Base-by-base conservation (phyloP, 768 basidiomycete genomes). In the Trichaptum fuscoviolaceum region DNA sequence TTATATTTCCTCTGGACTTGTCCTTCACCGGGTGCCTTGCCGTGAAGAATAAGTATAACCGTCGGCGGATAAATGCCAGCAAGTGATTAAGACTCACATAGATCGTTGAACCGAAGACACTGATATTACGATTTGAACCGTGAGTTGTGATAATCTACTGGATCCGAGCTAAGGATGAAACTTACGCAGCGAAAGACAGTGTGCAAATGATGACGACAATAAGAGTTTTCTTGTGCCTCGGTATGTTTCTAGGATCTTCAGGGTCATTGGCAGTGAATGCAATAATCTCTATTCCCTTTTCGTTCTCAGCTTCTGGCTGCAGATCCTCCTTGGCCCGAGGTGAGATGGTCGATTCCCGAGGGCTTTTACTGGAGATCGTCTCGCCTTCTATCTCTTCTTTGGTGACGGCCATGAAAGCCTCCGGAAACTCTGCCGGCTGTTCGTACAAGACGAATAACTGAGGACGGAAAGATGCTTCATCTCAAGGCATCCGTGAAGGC, bases 1-100 rank as follows among this genome's bases (percentile, higher is more conserved):
- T 61, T 58, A 62, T 65, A 73, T 57, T 35, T 58, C 63, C 66
- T 18, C n/a, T 67, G 67, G 20, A 73, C 67, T 35, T 70, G 67
- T 58, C 26, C 23, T 58, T 73, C 67, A 30, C 67, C 69, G 8
- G 72, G 67, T n/a, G 72, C 71, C 72, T 73, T 15, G 36, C 6
- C 9, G 27, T 52, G 3, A 6, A 12, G 42, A 52, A 12, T 52
- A 4, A 24, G 6, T n/a, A 25, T 25, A 57, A 65, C 4, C 25
- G 23, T 17, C 18, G 24, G 30, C 15, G 59, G 25, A 23, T 23
- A 24, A 25, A 20, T 25, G 59, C 15, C 59, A 12, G 5, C 23
- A 23, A 5, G 15, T 6, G 67, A 20, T 6, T 52, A 12, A 52
- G 42, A 30, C 71, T 23, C 57, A 72, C 71, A 67, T 72, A 72